Evolutionary conservation across 805 yeast species (phyloP), one percentile per base, ranked within the genome.

Genomic region (Spathaspora passalidarum): DNA sequence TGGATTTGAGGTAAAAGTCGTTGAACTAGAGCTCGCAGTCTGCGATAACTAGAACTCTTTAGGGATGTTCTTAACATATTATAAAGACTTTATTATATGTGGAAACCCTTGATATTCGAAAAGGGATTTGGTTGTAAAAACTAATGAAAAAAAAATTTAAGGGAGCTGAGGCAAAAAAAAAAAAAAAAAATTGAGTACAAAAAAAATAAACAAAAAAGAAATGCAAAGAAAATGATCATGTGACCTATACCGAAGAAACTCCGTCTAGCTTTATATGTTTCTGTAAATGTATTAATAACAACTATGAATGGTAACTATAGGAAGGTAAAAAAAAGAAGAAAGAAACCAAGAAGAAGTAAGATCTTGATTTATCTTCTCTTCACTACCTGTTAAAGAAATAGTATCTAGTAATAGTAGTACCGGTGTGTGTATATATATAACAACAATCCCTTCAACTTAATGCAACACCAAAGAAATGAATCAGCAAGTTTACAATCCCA

Each of bases 401-500:
- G 9, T 25, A 25, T 29, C 34, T 29, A 29, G 34, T 29, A 29
- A 29, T 29, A 29, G 16, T 29, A 26, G 13, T 26, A 26, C 34
- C 34, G 29, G 14, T 26, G 34, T 29, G 13, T 26, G 13, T 26
- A 13, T 13, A 29, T 29, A 29, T 29, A 13, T 29, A 29, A 29
- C 17, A 29, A 29, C 7, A 13, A 4, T n/a, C 25, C 25, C 25
- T 9, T 9, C 25, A 6, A 6, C 25, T 9, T 9, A 5, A 25
- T 25, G n/a, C n/a, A 25, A 25, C 29, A 25, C 9, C 9, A 4
- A 25, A 4, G 29, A 25, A 25, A 11, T 25, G 29, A 25, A 25
- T 3, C 29, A n/a, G 29, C 34, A 13, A 29, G 9, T 9, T 11
- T 65, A 85, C 62, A 86, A 72, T 11, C 94, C 94, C 94, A 87